phyloP scores from a whole-genome alignment of 73 alveolate species.

The Paramecium octaurelia region DNA sequence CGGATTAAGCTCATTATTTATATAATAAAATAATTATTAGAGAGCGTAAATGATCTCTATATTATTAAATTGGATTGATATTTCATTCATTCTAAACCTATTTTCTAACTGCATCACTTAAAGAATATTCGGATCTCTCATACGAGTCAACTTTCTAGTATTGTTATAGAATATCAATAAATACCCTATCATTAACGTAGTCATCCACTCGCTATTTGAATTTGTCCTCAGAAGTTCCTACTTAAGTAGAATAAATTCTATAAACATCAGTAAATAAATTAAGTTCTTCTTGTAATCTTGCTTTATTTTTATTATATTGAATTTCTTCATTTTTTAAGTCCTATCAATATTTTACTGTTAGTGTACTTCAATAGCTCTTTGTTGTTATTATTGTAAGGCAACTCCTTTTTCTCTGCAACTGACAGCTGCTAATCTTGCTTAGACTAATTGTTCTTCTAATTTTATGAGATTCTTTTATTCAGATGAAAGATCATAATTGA shows the following conservation, averaged over 20 bases:
- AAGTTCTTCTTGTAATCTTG: conserved; percentile 37
- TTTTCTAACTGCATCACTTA: conserved; percentile 50
- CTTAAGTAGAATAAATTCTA: conserved; percentile 48
- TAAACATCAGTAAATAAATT: conserved; percentile 42
- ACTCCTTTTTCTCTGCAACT: background rate
- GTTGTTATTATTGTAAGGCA: background rate
- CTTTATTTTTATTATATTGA: conserved; percentile 32
- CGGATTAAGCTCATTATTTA: conserved; percentile 47
- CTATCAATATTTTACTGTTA: background rate
- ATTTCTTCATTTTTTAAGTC: background rate
- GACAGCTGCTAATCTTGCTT: background rate
- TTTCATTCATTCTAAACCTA: conserved; percentile 30
- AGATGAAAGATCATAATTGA: background rate
- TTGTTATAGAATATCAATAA: background rate
- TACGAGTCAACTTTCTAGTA: background rate
- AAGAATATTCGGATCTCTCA: background rate
- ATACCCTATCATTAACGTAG: conserved; percentile 32
- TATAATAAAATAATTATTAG: background rate
- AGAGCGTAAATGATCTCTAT: background rate
- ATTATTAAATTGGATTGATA: background rate
- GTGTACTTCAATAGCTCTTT: conserved; percentile 12
- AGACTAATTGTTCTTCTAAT: background rate
- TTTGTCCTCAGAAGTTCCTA: conserved; percentile 42
- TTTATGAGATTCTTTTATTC: conserved; percentile 7
- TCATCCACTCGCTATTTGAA: conserved; percentile 30